These are phyloP conservation scores for Musa beccarii DNA, from an alignment of 176 grass and related monocot genomes.

Conservation along the genomic window DNA sequence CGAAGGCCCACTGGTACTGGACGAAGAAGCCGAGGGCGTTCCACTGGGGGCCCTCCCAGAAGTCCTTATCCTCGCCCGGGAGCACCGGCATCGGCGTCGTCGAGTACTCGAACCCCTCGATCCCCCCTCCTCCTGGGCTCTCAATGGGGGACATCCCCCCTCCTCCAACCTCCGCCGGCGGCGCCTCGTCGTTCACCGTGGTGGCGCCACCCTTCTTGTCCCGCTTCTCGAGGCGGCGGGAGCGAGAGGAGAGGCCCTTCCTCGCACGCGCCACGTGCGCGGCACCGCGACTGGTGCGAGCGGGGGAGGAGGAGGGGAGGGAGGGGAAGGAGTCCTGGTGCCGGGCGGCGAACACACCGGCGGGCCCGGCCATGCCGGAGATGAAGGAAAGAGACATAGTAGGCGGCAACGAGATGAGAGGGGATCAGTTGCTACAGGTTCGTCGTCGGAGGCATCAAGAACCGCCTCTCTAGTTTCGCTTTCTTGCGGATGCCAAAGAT, in stretches of 20 bases:
- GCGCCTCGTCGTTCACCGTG: constrained; percentile 25
- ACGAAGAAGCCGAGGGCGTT: constrained; percentile 67
- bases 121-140: constrained; percentile 31
- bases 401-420: no score
- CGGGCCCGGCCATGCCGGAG: constrained; percentile 13
- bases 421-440: no score
- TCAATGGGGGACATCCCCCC: constrained; percentile 4
- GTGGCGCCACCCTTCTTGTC: constrained; percentile 46
- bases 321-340: constrained; percentile 1
- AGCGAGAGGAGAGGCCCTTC: constrained; percentile 76
- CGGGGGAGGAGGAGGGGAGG: background rate
- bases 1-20: constrained; percentile 88
- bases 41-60: constrained; percentile 69
- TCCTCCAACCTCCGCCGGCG: background rate
- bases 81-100: constrained; percentile 71
- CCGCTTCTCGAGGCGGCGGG: constrained; percentile 69
- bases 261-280: constrained; percentile 49
- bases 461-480: no score
- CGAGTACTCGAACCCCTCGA: constrained; percentile 66
- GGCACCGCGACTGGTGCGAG: constrained; percentile 4
- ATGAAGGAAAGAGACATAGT: constrained; percentile 39
- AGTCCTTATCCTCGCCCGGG: constrained; percentile 40
- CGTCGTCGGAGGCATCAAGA: no score
- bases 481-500: no score
- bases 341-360: constrained; percentile 19